These are phyloP conservation scores for Pluteus cervinus DNA, from an alignment of 768 basidiomycete genomes.

Conservation along the genomic window DNA sequence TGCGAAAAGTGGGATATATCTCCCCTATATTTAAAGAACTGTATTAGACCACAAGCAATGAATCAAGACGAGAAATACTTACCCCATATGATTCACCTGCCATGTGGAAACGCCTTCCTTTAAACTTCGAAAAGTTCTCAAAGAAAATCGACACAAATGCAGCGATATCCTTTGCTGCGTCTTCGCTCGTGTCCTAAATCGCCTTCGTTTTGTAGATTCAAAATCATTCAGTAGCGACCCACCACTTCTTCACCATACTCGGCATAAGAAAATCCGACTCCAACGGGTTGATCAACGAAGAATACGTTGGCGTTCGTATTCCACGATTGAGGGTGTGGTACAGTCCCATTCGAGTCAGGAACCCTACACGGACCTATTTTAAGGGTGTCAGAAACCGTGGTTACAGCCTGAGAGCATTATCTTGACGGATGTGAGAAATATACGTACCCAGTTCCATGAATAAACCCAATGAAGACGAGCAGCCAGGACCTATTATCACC, in stretches of 20 bases:
- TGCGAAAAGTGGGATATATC: constrained; percentile 71
- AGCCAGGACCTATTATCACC: constrained; percentile 27
- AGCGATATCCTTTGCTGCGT: constrained; percentile 65
- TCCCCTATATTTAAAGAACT: constrained; percentile 49
- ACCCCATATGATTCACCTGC: constrained; percentile 77
- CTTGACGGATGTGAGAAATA: too few relatives aligned
- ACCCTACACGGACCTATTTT: constrained; percentile 62
- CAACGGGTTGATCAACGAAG: constrained; percentile 58
- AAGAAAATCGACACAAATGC: constrained; percentile 71
- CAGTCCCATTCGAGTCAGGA: constrained; percentile 40
- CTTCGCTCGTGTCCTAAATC: constrained; percentile 57
- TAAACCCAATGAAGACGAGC: constrained; percentile 47
- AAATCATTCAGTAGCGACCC: constrained; percentile 18
- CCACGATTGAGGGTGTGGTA: constrained; percentile 58
- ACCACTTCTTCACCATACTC: constrained; percentile 60
- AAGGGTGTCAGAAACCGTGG: neutral
- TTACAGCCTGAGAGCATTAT: too few relatives aligned
- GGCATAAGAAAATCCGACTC: constrained; percentile 59
- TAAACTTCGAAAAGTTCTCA: constrained; percentile 66
- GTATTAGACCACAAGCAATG: too few relatives aligned
- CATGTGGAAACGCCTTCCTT: constrained; percentile 60
- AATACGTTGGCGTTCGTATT: constrained; percentile 61
- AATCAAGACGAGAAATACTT: constrained; percentile 14
- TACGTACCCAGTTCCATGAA: constrained; percentile 71
- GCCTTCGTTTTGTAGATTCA: neutral